phyloP scores from a whole-genome alignment of 2,329 filamentous ascomycete genomes.

The Curvularia lunata region DNA sequence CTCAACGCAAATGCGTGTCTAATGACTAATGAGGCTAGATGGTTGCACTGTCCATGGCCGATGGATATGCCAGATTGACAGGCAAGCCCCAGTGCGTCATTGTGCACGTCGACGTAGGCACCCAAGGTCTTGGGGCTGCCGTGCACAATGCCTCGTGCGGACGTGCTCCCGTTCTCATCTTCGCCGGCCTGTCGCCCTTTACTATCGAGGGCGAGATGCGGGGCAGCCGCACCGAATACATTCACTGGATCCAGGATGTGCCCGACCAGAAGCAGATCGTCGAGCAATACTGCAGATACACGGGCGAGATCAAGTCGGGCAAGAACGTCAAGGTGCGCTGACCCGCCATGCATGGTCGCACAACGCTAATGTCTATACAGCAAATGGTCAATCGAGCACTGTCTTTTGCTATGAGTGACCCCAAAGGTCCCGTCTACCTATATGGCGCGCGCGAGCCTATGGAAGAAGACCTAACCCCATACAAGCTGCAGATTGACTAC shows the following conservation, averaged over 20 bases:
- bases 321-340: constrained; percentile 71
- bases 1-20: background rate
- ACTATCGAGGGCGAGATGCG: constrained; percentile 79
- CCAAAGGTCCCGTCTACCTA: constrained; percentile 80
- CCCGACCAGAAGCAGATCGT: constrained; percentile 83
- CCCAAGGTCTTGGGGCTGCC: constrained; percentile 76
- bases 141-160: constrained; percentile 81
- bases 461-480: constrained; percentile 74
- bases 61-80: constrained; percentile 74
- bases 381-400: constrained; percentile 86
- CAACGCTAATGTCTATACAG: constrained; percentile 31
- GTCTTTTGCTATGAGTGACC: constrained; percentile 79
- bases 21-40: constrained; percentile 59
- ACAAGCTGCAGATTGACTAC: constrained; percentile 65
- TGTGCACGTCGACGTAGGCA: constrained; percentile 82
- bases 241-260: constrained; percentile 86
- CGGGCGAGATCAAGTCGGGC: constrained; percentile 81
- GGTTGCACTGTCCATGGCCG: constrained; percentile 84
- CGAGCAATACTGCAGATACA: constrained; percentile 83
- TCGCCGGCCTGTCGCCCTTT: constrained; percentile 77
- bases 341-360: background rate
- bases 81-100: constrained; percentile 78
- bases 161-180: constrained; percentile 76
- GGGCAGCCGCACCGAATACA: constrained; percentile 76
- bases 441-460: constrained; percentile 80